Percentiles rank a stretch among this genome's conserved stretches.
Conservation (phyloP, 179 eudicot species). For the Carnegiea gigantea region DNA sequence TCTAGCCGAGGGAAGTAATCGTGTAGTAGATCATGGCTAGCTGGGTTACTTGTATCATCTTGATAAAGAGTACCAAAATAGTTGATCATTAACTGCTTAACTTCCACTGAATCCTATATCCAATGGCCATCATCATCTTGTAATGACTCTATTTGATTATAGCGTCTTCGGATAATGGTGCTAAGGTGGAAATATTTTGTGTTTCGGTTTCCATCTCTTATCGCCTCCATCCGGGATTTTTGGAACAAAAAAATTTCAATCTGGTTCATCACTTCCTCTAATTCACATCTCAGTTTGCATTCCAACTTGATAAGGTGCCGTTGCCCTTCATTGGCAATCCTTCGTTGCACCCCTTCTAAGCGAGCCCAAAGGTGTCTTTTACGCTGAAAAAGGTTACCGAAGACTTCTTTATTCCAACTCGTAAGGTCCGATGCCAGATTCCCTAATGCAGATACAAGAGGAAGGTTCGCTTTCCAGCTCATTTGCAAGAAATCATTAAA, state of each 20-base stretch:
- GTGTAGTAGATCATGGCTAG: not conserved
- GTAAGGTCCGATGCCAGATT: too few relatives aligned
- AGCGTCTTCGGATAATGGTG: not conserved
- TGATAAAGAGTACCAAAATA: too few relatives aligned
- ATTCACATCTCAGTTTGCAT: too few relatives aligned
- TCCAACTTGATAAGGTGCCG: too few relatives aligned
- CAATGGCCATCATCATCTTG: not conserved
- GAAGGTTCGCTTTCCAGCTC: not conserved
- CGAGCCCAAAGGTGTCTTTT: too few relatives aligned
- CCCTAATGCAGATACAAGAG: too few relatives aligned
- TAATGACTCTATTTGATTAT: not conserved
- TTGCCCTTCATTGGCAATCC: too few relatives aligned
- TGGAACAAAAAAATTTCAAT: not conserved
- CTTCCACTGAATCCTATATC: not conserved
- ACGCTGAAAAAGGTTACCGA: too few relatives aligned
- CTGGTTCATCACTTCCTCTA: not conserved
- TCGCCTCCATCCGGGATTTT: not conserved
- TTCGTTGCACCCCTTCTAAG: too few relatives aligned
- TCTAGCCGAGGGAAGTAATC: not conserved
- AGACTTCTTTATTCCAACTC: too few relatives aligned
- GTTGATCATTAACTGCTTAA: too few relatives aligned
- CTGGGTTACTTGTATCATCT: not conserved
- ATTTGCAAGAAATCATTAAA: too few relatives aligned
- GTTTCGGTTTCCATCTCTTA: not conserved
- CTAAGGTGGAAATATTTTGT: not conserved